Percentiles rank a stretch among this genome's conserved stretches.
These are phyloP conservation scores for Lizonia empirigonia DNA, from an alignment of 2,329 filamentous ascomycete species.

Conservation along the genomic window DNA sequence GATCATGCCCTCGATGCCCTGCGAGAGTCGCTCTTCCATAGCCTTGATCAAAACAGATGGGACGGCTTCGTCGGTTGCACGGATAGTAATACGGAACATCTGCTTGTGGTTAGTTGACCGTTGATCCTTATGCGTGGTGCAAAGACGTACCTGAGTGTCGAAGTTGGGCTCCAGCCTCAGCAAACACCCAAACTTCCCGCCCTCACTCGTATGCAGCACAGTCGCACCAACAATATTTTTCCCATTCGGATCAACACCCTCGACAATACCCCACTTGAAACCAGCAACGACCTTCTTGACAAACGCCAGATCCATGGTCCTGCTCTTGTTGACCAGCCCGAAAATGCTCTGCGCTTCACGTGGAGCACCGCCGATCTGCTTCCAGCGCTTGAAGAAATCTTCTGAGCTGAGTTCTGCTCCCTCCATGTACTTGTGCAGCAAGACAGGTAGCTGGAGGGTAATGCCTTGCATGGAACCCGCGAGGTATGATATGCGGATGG, in stretches of 20 bases:
- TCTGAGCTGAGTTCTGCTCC: constrained; percentile 82
- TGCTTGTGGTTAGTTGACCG: constrained; percentile 49
- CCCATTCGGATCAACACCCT: constrained; percentile 85
- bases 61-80: constrained; percentile 90
- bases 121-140: neutral
- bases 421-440: constrained; percentile 97
- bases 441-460: constrained; percentile 85
- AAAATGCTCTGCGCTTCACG: constrained; percentile 91
- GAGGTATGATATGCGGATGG: constrained; percentile 91
- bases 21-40: constrained; percentile 82
- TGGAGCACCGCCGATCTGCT: constrained; percentile 89
- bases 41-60: constrained; percentile 78
- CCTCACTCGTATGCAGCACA: constrained; percentile 79
- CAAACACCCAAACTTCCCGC: constrained; percentile 92
- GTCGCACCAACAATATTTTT: constrained; percentile 94
- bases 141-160: constrained; percentile 77
- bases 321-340: constrained; percentile 64
- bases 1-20: constrained; percentile 51
- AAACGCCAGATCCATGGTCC: constrained; percentile 71
- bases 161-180: constrained; percentile 95
- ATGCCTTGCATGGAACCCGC: constrained; percentile 91
- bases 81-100: constrained; percentile 95
- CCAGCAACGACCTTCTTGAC: constrained; percentile 77
- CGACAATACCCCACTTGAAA: constrained; percentile 86
- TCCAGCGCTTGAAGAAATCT: constrained; percentile 99